Base-by-base conservation (phyloP, 2,329 filamentous ascomycete species). In the Sphaerostilbella broomeana region DNA sequence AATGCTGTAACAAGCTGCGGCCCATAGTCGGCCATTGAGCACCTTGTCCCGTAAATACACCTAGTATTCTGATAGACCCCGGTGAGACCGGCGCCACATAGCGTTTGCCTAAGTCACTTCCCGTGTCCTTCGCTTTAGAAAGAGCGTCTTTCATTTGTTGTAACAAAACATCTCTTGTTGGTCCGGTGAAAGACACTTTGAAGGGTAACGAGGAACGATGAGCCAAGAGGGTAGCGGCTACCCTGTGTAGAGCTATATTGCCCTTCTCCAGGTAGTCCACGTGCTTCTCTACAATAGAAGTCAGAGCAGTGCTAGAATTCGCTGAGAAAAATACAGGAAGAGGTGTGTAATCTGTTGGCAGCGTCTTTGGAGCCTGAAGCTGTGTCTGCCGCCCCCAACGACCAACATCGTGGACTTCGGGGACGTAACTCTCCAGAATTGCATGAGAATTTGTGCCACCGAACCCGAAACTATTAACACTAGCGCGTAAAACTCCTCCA, bases 391-490 rank as follows among this genome's bases (percentile, higher is more conserved):
- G 5, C 12, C 13, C 8, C 4, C 5, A 15, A 4, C 19, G 21
- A 5, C 52, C 36, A 7, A 17, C 27, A 24, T 10, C 17, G 5
- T 19, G 10, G 8, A 19, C 13, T 5, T 35, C 5, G 9, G 20
- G 28, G 5, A 15, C 19, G 28, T 47, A 47, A 10, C 32, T 25
- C 43, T 61, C 60, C 6, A 67, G 44, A 8, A 71, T 63, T 0
- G 58, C 57, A 40, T 70, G 67, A 2, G 60, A 63, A 44, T 69
- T 70, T n/a, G 67, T 62, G 18, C 60, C 65, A 13, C 63, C 66
- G 32, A 64, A 69, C 1, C 68, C 68, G 27, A 49, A 58, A 11
- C 51, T 52, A 40, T 59, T 59, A 22, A 59, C 46, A 32, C 50
- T 54, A 2, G 45, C 53, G 2, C 55, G 47, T 3, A 40, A 36